phyloP scores from a whole-genome alignment of 176 grass and related monocot genomes.

The Oryza nivara region DNA sequence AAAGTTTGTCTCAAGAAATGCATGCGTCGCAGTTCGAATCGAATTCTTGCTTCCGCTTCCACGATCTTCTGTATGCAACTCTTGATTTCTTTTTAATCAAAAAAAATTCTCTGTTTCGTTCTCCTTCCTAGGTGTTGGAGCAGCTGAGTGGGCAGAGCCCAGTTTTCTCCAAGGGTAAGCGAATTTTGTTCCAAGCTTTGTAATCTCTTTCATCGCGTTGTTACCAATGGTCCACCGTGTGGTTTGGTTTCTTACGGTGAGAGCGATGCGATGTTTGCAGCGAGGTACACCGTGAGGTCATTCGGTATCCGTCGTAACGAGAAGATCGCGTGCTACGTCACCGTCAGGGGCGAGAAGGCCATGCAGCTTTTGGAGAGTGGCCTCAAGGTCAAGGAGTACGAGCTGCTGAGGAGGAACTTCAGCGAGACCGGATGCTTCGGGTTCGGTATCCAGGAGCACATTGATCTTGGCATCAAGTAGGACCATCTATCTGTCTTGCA shows the following conservation, averaged over 20 bases:
- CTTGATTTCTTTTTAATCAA: background rate
- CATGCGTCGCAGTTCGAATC: background rate
- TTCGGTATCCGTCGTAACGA: constrained; percentile 71
- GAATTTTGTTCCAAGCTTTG: background rate
- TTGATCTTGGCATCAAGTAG: constrained; percentile 84
- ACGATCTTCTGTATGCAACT: background rate
- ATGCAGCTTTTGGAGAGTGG: constrained; percentile 74
- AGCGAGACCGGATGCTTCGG: constrained; percentile 73
- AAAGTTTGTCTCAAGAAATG: background rate
- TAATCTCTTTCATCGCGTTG: no score
- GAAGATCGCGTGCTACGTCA: constrained; percentile 66
- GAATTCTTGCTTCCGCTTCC: background rate
- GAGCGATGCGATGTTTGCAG: constrained; percentile 30
- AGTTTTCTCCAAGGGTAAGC: constrained; percentile 67
- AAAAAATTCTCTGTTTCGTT: background rate
- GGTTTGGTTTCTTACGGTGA: background rate
- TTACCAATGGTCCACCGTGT: background rate
- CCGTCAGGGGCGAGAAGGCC: constrained; percentile 61
- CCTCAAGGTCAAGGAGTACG: constrained; percentile 72
- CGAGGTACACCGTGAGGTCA: constrained; percentile 69
- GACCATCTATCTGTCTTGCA: background rate
- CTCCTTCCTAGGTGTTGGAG: constrained; percentile 50
- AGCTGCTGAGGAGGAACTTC: constrained; percentile 73
- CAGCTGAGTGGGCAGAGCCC: constrained; percentile 67
- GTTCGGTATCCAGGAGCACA: constrained; percentile 73